These are phyloP conservation scores for Orbilia ellipsospora DNA, from an alignment of 2,329 filamentous ascomycete species.

Conservation along the genomic window DNA sequence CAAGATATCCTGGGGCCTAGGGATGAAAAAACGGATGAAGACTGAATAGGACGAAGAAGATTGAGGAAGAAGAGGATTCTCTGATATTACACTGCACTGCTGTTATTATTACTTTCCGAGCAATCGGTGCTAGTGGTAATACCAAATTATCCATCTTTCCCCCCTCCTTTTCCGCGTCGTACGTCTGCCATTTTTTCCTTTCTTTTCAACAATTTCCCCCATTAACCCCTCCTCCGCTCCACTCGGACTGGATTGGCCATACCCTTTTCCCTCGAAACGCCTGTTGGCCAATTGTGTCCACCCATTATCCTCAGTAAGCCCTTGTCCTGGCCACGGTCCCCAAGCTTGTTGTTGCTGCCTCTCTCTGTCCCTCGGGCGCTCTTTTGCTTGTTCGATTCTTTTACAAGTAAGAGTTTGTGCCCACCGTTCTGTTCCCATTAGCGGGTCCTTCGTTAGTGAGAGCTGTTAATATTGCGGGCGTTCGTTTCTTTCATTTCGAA, in stretches of 20 bases:
- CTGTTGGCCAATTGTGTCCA: slow-evolving; percentile 52
- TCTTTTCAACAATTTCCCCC: slow-evolving; percentile 47
- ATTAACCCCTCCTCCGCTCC: slow-evolving; percentile 49
- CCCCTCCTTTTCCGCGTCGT: slow-evolving; percentile 53
- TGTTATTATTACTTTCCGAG: slow-evolving; percentile 13
- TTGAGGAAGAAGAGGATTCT: neutral
- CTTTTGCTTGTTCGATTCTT: slow-evolving; percentile 21
- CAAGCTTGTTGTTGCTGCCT: slow-evolving; percentile 38
- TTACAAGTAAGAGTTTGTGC: slow-evolving; percentile 27
- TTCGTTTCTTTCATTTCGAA: slow-evolving; percentile 54
- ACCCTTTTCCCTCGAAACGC: slow-evolving; percentile 54
- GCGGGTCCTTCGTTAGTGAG: slow-evolving; percentile 50
- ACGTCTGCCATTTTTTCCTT: slow-evolving; percentile 35
- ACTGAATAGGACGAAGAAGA: neutral
- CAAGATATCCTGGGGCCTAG: slow-evolving; percentile 38
- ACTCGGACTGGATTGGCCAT: slow-evolving; percentile 51
- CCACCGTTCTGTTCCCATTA: slow-evolving; percentile 23
- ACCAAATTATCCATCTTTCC: slow-evolving; percentile 42
- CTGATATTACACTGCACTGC: slow-evolving; percentile 53
- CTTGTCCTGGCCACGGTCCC: slow-evolving; percentile 52
- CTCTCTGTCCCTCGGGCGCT: slow-evolving; percentile 36
- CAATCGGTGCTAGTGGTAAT: slow-evolving; percentile 50
- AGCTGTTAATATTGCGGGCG: slow-evolving; percentile 53
- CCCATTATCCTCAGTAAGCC: slow-evolving; percentile 54
- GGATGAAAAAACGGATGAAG: slow-evolving; percentile 5